These are phyloP conservation scores for Curvularia verruculosa DNA, from an alignment of 2,329 filamentous ascomycete genomes.

Conservation along the genomic window DNA sequence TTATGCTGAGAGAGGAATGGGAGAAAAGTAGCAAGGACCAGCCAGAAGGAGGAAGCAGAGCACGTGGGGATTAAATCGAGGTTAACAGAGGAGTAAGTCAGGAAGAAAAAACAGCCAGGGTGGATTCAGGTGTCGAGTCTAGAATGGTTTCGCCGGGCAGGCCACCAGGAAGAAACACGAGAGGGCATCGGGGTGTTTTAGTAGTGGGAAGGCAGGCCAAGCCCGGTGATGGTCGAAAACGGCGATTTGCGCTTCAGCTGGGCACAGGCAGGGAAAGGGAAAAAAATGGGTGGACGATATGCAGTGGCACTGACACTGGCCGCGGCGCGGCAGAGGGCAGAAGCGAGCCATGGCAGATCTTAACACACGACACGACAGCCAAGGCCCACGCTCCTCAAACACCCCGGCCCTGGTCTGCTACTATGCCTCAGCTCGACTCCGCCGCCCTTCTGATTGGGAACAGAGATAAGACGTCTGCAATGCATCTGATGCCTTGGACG, in stretches of 20 bases:
- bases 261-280: background rate
- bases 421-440: slow-evolving; percentile 14
- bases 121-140: slow-evolving; percentile 4
- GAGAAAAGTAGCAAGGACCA: slow-evolving; percentile 23
- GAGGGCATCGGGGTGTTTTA: slow-evolving; percentile 40
- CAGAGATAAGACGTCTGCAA: slow-evolving; percentile 25
- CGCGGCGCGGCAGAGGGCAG: background rate
- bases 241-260: slow-evolving; percentile 4
- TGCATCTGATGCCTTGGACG: background rate
- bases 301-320: background rate
- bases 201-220: slow-evolving; percentile 41
- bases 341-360: slow-evolving; percentile 19
- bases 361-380: slow-evolving; percentile 3
- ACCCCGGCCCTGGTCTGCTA: slow-evolving; percentile 5
- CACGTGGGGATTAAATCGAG: slow-evolving; percentile 24
- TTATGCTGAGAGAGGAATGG: background rate
- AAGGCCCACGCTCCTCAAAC: slow-evolving; percentile 15
- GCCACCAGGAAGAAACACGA: slow-evolving; percentile 4
- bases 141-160: slow-evolving; percentile 20
- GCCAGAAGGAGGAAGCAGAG: slow-evolving; percentile 18
- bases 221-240: slow-evolving; percentile 8
- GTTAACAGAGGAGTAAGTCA: slow-evolving; percentile 1
- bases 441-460: slow-evolving; percentile 16
- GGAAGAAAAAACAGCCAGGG: background rate
- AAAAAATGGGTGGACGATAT: background rate